These are phyloP conservation scores for Phytophthora rubi DNA, from an alignment of 352 stramenopile genomes.

Conservation along the genomic window DNA sequence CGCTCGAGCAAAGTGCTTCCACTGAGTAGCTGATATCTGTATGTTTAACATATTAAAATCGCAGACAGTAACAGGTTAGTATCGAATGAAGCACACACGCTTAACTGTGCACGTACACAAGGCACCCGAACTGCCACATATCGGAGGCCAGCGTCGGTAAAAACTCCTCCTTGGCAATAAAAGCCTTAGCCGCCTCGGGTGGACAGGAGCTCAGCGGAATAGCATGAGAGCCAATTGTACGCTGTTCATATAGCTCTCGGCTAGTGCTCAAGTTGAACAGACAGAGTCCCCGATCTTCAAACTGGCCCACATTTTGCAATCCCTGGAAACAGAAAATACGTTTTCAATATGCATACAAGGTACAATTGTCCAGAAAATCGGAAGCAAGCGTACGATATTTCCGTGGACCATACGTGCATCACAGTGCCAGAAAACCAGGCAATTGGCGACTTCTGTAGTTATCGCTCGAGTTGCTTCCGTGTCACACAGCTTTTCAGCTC, in stretches of 20 bases:
- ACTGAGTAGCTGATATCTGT: slow-evolving; percentile 60
- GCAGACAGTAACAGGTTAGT: slow-evolving; percentile 1
- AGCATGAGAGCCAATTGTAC: slow-evolving; percentile 32
- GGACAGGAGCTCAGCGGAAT: slow-evolving; percentile 44
- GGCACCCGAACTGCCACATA: slow-evolving; percentile 80
- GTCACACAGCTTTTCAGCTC: slow-evolving; percentile 43
- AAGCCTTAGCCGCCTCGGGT: slow-evolving; percentile 58
- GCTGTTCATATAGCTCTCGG: slow-evolving; percentile 42
- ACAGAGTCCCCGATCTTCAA: slow-evolving; percentile 45
- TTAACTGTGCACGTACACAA: slow-evolving; percentile 51
- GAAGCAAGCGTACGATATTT: slow-evolving; percentile 55
- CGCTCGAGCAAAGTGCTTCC: slow-evolving; percentile 47
- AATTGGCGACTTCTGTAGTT: slow-evolving; percentile 53
- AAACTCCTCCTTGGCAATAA: slow-evolving; percentile 52
- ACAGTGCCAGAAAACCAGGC: slow-evolving; percentile 63
- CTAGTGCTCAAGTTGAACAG: slow-evolving; percentile 55
- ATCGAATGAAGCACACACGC: neutral
- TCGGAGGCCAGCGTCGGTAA: slow-evolving; percentile 55
- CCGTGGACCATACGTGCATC: slow-evolving; percentile 62
- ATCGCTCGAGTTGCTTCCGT: slow-evolving; percentile 36
- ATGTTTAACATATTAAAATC: neutral
- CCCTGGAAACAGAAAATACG: slow-evolving; percentile 29
- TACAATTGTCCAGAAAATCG: neutral
- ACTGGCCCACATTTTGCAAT: slow-evolving; percentile 54
- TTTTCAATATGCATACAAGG: neutral